Evolutionary conservation across 345 rosid species (phyloP).

Genomic region (Stellera chamaejasme): DNA sequence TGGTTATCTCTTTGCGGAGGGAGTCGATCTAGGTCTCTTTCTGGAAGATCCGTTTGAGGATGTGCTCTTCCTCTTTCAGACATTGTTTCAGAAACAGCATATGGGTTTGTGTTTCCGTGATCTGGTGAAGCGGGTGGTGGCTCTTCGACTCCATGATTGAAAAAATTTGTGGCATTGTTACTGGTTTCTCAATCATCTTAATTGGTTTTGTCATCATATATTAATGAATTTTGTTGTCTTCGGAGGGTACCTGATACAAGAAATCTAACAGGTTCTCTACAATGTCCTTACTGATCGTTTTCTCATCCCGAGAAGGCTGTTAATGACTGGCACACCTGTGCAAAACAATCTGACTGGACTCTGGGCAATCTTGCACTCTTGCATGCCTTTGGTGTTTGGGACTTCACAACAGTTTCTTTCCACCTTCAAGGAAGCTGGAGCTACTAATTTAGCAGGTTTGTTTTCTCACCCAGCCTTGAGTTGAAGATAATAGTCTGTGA

Average conservation of each 20-base stretch:
- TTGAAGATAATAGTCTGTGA: too few relatives aligned
- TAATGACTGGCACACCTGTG: slow-evolving; percentile 85
- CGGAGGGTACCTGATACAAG: slow-evolving; percentile 6
- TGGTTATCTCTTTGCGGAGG: slow-evolving; percentile 59
- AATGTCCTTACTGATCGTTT: slow-evolving; percentile 50
- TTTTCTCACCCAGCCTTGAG: neutral
- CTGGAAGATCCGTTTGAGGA: slow-evolving; percentile 55
- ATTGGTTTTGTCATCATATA: neutral
- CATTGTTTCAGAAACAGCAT: too few relatives aligned
- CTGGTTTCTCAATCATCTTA: too few relatives aligned
- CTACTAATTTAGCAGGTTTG: slow-evolving; percentile 39
- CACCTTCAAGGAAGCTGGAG: slow-evolving; percentile 59
- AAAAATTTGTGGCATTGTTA: too few relatives aligned
- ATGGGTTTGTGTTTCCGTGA: too few relatives aligned
- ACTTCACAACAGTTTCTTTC: slow-evolving; percentile 63
- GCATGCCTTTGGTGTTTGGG: slow-evolving; percentile 86
- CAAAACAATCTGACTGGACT: slow-evolving; percentile 84
- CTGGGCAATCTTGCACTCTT: slow-evolving; percentile 96
- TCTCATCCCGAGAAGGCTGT: slow-evolving; percentile 73
- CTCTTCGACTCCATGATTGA: too few relatives aligned
- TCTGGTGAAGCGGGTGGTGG: too few relatives aligned
- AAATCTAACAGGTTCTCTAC: slow-evolving; percentile 57
- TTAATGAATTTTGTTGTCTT: neutral
- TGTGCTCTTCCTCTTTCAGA: slow-evolving; percentile 87
- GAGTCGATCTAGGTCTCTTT: slow-evolving; percentile 86